Conservation (phyloP, 768 basidiomycete genomes). For the Dioszegia aurantiaca region DNA sequence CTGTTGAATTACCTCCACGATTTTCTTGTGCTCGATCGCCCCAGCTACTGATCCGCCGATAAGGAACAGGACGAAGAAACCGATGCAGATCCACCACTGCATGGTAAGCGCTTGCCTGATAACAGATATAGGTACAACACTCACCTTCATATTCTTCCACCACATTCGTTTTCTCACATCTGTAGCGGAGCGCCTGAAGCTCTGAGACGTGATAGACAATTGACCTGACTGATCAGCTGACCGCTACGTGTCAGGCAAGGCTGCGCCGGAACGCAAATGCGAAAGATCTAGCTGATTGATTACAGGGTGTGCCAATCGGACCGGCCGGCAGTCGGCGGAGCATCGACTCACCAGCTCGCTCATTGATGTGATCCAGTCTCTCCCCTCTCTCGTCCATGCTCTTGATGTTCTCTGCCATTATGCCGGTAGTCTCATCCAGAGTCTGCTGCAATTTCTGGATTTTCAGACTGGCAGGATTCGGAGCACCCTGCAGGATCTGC, state of each 20-base stretch:
- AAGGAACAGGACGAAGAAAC: slow-evolving; percentile 22
- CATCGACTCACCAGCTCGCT: slow-evolving; percentile 24
- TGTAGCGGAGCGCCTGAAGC: slow-evolving; percentile 16
- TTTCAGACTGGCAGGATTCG: background rate
- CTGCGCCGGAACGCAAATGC: too few relatives aligned
- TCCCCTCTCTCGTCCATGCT: slow-evolving; percentile 27
- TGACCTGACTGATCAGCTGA: background rate
- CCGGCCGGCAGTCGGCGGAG: too few relatives aligned
- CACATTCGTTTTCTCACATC: slow-evolving; percentile 30
- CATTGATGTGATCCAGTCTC: slow-evolving; percentile 25
- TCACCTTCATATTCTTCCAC: slow-evolving; percentile 39
- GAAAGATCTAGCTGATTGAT: too few relatives aligned
- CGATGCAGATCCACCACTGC: slow-evolving; percentile 34
- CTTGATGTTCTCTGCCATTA: slow-evolving; percentile 22
- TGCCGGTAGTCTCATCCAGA: background rate
- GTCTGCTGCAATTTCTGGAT: background rate
- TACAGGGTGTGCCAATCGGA: too few relatives aligned
- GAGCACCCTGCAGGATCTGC: background rate
- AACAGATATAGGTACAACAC: slow-evolving; percentile 1
- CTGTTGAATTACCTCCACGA: slow-evolving; percentile 4
- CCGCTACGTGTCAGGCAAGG: too few relatives aligned
- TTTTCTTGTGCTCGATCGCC: slow-evolving; percentile 20
- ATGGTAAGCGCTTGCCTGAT: background rate
- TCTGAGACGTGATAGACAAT: background rate
- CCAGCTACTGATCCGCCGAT: slow-evolving; percentile 24